Evolutionary conservation across 1,284 basidiomycete species (phyloP).

Genomic region (Cerioporus squamosus): DNA sequence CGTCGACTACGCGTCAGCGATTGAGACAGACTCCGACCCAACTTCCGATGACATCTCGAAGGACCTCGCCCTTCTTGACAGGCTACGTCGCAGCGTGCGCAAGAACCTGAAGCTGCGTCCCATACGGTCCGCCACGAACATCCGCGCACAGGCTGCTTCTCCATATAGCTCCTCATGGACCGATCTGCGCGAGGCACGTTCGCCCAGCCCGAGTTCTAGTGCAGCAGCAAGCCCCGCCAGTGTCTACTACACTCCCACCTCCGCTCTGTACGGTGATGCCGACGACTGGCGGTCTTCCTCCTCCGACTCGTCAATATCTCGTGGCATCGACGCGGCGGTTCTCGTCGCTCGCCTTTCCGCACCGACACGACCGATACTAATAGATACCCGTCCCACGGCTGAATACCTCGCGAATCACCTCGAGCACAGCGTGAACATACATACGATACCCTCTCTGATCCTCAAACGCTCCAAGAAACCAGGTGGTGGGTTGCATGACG

Average conservation of each 20-base stretch:
- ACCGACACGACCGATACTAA: slow-evolving; percentile 64
- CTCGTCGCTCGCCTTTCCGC: slow-evolving; percentile 56
- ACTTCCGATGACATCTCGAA: slow-evolving; percentile 59
- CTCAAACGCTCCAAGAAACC: slow-evolving; percentile 81
- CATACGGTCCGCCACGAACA: slow-evolving; percentile 52
- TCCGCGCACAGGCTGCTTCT: slow-evolving; percentile 32
- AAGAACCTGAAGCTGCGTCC: slow-evolving; percentile 77
- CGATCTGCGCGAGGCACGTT: slow-evolving; percentile 36
- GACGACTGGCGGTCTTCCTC: slow-evolving; percentile 31
- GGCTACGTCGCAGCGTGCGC: slow-evolving; percentile 69
- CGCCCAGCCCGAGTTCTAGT: slow-evolving; percentile 53
- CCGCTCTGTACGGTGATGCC: slow-evolving; percentile 36
- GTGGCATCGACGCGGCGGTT: slow-evolving; percentile 49
- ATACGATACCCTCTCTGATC: slow-evolving; percentile 82
- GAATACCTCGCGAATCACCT: slow-evolving; percentile 69
- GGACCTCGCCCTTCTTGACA: slow-evolving; percentile 67
- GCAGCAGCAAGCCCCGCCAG: slow-evolving; percentile 49
- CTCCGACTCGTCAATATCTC: slow-evolving; percentile 33
- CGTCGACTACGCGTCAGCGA: slow-evolving; percentile 27
- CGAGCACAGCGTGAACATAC: slow-evolving; percentile 71
- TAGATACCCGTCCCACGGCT: slow-evolving; percentile 78
- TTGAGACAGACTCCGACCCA: slow-evolving; percentile 34
- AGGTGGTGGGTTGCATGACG: slow-evolving; percentile 61
- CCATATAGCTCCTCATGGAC: slow-evolving; percentile 32
- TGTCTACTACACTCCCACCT: slow-evolving; percentile 65